phyloP scores from a whole-genome alignment of 1,139 yeast genomes.

The Nematodospora anomalae region DNA sequence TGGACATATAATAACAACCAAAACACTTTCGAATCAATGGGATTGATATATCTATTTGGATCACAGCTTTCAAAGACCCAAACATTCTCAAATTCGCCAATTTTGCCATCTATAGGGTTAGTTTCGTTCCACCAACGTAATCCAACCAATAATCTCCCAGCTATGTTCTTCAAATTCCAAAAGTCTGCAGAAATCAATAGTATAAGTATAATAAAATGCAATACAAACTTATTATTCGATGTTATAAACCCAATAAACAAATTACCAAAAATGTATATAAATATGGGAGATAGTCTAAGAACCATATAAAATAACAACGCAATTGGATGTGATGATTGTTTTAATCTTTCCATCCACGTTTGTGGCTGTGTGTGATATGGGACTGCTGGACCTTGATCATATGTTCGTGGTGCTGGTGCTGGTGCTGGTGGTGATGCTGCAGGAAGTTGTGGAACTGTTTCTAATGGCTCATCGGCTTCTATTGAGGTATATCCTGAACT shows the following conservation, averaged over 20 bases:
- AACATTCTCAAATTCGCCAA: conserved; percentile 62
- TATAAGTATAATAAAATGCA: conserved; percentile 76
- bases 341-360: conserved; percentile 28
- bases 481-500: conserved; percentile 26
- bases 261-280: conserved; percentile 69
- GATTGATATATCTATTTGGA: conserved; percentile 79
- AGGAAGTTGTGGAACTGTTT: conserved; percentile 9
- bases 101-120: conserved; percentile 38
- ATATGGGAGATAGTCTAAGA: conserved; percentile 63
- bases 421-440: conserved; percentile 7
- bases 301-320: conserved; percentile 66
- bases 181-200: conserved; percentile 83
- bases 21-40: conserved; percentile 85
- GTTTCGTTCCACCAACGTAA: conserved; percentile 93
- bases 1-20: conserved; percentile 78
- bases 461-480: conserved; percentile 27
- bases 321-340: conserved; percentile 77
- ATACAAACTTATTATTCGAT: conserved; percentile 56
- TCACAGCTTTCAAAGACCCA: conserved; percentile 92
- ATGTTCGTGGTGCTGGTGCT: conserved; percentile 3
- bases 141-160: conserved; percentile 88
- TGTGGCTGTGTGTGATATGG: conserved; percentile 4
- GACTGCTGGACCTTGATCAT: conserved; percentile 4
- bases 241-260: conserved; percentile 50
- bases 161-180: conserved; percentile 89